Base-by-base conservation (phyloP, 139 green algal genomes). In the Chlamydomonas sphaeroides region DNA sequence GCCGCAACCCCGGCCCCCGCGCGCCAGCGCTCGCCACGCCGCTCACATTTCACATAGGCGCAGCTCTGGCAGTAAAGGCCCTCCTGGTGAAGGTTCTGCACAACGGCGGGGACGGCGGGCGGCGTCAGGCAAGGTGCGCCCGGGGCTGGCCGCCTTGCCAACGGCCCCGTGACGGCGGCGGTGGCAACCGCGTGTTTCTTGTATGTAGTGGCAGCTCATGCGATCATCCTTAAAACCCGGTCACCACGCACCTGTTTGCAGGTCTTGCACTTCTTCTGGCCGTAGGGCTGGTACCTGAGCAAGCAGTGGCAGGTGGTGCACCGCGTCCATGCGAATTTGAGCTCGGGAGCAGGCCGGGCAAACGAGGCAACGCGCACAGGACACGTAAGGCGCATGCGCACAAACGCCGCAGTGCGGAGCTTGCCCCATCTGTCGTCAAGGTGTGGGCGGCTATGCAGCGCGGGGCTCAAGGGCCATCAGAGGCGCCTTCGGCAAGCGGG, bases 61-160 rank as follows among this genome's bases (percentile, higher is more conserved):
- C 93, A 97, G 11, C 65, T 45, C 42, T 96, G 93, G 78, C 93
- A 96, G 81, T 92, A 96, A 36, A 88, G 83, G 39, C 35, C 77
- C 10, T 84, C 65, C 14, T 84, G 65, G 56, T 84, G 77, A 26
- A 84, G 65, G 36, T 74, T 84, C 77, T 82, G 73, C 14, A 28
- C 2, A 10, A 28, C 18, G n/a, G n/a, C 15, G 5, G 63, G 15
- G 33, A 45, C 59, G 30, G 10, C 53, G 20, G 53, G 53, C 53
- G 7, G 53, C 21, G 26, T 26, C 21, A 28, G 7, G 20, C 23
- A 62, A 62, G 53, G 21, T 30, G 20, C 53, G 23, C 53, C 20
- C 53, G 5, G 20, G 20, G 11, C 15, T 30, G 15, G 5, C 18
- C 17, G 15, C 20, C 20, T 62, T 5, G 5, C 21, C 53, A 26